A percentile compares a stretch with the other conserved stretches of the same genome.
Conservation (phyloP, 2,329 filamentous ascomycete species). For the Exophiala aquamarina region DNA sequence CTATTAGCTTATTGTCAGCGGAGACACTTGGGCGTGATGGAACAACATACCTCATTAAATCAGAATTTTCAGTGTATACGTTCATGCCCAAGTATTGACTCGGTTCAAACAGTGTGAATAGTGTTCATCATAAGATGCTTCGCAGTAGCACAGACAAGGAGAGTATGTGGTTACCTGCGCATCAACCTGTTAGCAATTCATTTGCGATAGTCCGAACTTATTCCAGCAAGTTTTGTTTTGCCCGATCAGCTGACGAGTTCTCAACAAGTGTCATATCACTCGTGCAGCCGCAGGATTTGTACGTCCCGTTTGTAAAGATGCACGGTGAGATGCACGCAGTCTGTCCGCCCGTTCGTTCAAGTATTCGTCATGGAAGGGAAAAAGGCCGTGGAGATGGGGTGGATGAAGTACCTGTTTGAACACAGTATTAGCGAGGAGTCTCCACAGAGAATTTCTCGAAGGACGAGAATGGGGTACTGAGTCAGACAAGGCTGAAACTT, state of each 20-base stretch:
- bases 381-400: conserved; percentile 26
- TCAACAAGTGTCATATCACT: conserved; percentile 62
- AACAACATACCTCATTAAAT: conserved; percentile 64
- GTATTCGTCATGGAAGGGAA: conserved; percentile 54
- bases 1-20: conserved; percentile 24
- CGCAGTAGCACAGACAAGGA: conserved; percentile 34
- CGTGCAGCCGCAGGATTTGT: conserved; percentile 63
- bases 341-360: conserved; percentile 71
- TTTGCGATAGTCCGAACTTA: conserved; percentile 25
- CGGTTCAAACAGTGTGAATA: conserved; percentile 72
- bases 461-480: conserved; percentile 11
- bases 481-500: conserved; percentile 74
- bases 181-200: conserved; percentile 22
- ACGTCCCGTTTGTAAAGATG: conserved; percentile 59
- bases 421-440: conserved; percentile 15
- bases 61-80: conserved; percentile 66
- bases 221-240: no score
- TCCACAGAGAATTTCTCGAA: not conserved
- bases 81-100: conserved; percentile 55
- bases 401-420: conserved; percentile 24
- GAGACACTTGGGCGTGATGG: not conserved
- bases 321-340: conserved; percentile 53
- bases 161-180: conserved; percentile 31
- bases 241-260: conserved; percentile 64
- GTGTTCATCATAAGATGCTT: conserved; percentile 62